Conservation (phyloP, 768 basidiomycete species). For the Saitozyma podzolica region DNA sequence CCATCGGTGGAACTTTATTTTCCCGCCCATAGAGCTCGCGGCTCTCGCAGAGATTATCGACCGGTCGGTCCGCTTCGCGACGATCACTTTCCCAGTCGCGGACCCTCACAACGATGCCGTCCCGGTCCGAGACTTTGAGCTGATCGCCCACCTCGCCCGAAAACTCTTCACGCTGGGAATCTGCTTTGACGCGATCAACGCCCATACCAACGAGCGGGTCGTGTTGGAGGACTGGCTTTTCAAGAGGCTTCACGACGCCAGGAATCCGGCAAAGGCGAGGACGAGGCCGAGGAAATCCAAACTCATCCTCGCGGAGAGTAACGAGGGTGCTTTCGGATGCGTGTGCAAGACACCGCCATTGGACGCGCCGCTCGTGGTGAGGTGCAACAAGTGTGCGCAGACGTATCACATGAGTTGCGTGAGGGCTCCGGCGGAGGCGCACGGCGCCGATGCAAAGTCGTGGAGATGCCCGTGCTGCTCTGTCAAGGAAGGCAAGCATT, state of each 20-base stretch:
- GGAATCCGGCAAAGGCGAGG: conserved; percentile 16
- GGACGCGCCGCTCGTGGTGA: conserved; percentile 21
- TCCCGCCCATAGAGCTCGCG: conserved; percentile 32
- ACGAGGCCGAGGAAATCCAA: conserved; percentile 22
- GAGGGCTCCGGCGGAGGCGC: conserved; percentile 19
- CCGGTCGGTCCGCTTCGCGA: conserved; percentile 22
- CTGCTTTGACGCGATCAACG: conserved; percentile 27
- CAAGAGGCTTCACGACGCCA: conserved; percentile 26
- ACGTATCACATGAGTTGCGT: conserved; percentile 46
- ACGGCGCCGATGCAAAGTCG: conserved; percentile 12
- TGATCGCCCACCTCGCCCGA: conserved; percentile 29
- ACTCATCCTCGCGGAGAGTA: conserved; percentile 28
- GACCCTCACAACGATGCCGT: conserved; percentile 16
- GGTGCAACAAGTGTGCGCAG: conserved; percentile 39
- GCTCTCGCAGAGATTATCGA: conserved; percentile 23
- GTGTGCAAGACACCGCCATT: conserved; percentile 26
- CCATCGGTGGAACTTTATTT: conserved; percentile 36
- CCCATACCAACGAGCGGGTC: conserved; percentile 15
- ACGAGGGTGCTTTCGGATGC: conserved; percentile 27
- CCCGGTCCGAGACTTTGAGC: conserved; percentile 13
- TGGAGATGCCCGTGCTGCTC: conserved; percentile 50
- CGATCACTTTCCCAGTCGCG: conserved; percentile 16
- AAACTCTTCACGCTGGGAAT: conserved; percentile 39
- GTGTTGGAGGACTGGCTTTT: conserved; percentile 36
- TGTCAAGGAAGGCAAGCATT: conserved; percentile 40